Evolutionary conservation across 345 rosid genomes (phyloP), one percentile per base, ranked within the genome.

Genomic region (Pistacia vera): DNA sequence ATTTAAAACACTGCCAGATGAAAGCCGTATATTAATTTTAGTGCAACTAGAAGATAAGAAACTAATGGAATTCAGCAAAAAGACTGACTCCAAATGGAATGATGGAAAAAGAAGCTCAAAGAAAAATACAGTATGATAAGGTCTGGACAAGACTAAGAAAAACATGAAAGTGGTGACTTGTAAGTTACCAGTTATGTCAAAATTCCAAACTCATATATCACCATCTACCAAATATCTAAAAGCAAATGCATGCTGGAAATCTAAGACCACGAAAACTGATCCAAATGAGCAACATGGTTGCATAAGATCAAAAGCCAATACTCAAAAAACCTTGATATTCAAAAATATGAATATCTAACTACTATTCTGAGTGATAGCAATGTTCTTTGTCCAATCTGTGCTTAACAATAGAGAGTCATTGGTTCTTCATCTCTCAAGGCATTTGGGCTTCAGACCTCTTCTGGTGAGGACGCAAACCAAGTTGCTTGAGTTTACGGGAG

Each of bases 401-500:
- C 79, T 56, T 75, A 69, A 81, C 81, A 52, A 54, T 73, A 60
- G 88, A 63, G 79, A 75, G 30, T 81, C 87, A 67, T 71, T 74
- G 30, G 81, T 69, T 86, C 83, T 75, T 88, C 89, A 52, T 93
- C 92, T 79, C 87, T 84, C 81, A 85, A 71, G 78, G 81, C 84
- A 80, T 73, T 77, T 73, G 68, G 25, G 75, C 85, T 81, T 88
- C 28, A 55, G 86, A 75, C 70, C 58, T 86, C 81, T 85, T 87
- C 67, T 73, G 75, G 63, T 41, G 88, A 77, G 80, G 81, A 73
- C 22, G 80, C 63, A 95, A 78, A 63, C 97, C 97, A 44, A 96
- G 95, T 86, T 93, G 97, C 85, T 89, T 93, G 62, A 95, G 87
- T 77, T 89, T 89, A 71, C 92, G 90, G 49, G 97, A 85, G 79